Conservation (phyloP, 1,284 basidiomycete genomes). For the Naganishia cerealis region DNA sequence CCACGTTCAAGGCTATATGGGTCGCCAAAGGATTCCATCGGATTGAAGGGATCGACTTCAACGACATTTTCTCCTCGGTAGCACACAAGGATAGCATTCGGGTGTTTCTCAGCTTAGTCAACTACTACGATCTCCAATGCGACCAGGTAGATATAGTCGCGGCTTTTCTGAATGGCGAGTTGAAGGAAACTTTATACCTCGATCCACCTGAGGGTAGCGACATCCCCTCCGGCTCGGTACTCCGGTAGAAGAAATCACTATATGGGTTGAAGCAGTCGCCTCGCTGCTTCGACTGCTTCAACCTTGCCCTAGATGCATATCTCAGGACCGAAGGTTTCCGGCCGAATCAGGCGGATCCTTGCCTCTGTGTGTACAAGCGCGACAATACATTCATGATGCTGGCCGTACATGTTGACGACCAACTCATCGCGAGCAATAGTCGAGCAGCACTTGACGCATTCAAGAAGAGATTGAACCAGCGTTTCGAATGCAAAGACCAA, state of each 20-base stretch:
- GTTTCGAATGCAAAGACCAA: conserved; percentile 40
- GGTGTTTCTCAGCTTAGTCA: conserved; percentile 53
- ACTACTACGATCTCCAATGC: conserved; percentile 51
- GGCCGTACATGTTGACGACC: conserved; percentile 29
- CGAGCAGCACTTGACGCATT: conserved; percentile 35
- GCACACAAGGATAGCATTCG: conserved; percentile 52
- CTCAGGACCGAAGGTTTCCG: conserved; percentile 50
- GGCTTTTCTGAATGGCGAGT: conserved; percentile 56
- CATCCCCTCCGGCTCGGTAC: conserved; percentile 22
- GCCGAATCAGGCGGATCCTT: conserved; percentile 46
- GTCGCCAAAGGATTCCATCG: conserved; percentile 47
- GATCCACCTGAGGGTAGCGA: conserved; percentile 40
- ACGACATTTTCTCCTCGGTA: conserved; percentile 56
- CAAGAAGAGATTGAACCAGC: conserved; percentile 36
- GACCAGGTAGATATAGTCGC: conserved; percentile 58
- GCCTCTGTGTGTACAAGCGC: conserved; percentile 45
- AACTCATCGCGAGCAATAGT: conserved; percentile 33
- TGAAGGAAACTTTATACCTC: conserved; percentile 55
- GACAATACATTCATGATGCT: not conserved
- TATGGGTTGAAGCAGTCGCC: conserved; percentile 55
- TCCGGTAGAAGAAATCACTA: conserved; percentile 46
- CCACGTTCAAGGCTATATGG: conserved; percentile 45
- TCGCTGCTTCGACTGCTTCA: conserved; percentile 51
- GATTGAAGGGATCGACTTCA: conserved; percentile 54
- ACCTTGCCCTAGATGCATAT: conserved; percentile 42